These are phyloP conservation scores for Thuja plicata DNA, from an alignment of 83 land plant species.

Conservation along the genomic window DNA sequence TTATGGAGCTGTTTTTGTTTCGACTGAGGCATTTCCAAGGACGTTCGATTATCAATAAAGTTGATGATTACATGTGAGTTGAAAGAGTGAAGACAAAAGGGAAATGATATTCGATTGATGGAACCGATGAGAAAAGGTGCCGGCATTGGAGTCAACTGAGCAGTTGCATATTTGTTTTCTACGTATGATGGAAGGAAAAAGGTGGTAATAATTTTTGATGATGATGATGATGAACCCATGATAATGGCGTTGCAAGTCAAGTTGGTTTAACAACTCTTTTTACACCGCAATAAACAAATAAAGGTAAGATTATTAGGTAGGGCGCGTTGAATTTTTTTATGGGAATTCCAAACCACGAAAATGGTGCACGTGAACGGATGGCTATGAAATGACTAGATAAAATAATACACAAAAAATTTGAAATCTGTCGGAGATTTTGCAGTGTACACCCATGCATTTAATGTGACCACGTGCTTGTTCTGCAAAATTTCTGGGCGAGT, in stretches of 20 bases:
- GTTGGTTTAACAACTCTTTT: not conserved
- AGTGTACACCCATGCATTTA: conserved; percentile 15
- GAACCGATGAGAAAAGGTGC: not conserved
- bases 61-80: conserved; percentile 4
- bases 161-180: not conserved
- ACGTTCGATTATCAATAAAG: not conserved
- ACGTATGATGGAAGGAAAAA: not conserved
- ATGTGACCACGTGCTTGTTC: conserved; percentile 20
- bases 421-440: conserved; percentile 12
- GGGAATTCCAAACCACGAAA: not conserved
- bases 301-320: too few species aligned
- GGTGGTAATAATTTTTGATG: not conserved
- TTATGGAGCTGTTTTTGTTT: not conserved
- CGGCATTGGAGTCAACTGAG: not conserved
- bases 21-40: not conserved
- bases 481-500: not conserved
- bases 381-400: conserved; percentile 1
- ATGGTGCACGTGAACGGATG: conserved; percentile 4
- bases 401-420: not conserved
- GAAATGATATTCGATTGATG: conserved; percentile 10
- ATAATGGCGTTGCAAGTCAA: not conserved
- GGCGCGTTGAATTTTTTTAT: too few species aligned
- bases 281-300: not conserved
- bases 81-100: not conserved
- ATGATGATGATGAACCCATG: not conserved